A percentile compares a stretch with the other conserved stretches of the same genome.
These are phyloP conservation scores for Macadamia tetraphylla DNA, from an alignment of 164 flowering plant species.

Conservation along the genomic window DNA sequence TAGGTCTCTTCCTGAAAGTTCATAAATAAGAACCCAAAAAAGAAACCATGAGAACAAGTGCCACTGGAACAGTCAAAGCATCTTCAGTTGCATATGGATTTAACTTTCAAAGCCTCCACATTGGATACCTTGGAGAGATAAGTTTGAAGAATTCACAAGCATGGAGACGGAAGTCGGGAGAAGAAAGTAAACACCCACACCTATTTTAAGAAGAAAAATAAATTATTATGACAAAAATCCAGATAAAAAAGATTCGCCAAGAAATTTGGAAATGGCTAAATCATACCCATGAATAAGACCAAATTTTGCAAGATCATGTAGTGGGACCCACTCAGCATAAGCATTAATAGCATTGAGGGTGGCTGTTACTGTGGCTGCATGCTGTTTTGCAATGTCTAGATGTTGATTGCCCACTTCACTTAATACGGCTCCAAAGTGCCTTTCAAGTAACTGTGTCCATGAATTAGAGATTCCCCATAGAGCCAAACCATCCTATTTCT, in stretches of 20 bases:
- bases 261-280: constrained; percentile 9
- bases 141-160: constrained; percentile 97
- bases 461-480: constrained; percentile 6
- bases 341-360: constrained; percentile 88
- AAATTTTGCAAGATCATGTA: constrained; percentile 79
- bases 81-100: not conserved
- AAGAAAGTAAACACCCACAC: constrained; percentile 79
- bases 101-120: not conserved
- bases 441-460: constrained; percentile 60
- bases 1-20: constrained; percentile 72
- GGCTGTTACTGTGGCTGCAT: constrained; percentile 81
- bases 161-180: constrained; percentile 87
- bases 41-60: constrained; percentile 5
- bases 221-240: not conserved
- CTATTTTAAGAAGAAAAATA: constrained; percentile 26
- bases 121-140: constrained; percentile 66
- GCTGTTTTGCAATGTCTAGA: constrained; percentile 78
- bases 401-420: constrained; percentile 70
- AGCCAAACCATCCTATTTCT: not conserved
- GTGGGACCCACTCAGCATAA: constrained; percentile 97
- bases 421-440: constrained; percentile 92
- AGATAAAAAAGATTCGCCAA: not conserved
- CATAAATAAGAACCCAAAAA: constrained; percentile 9
- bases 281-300: constrained; percentile 84
- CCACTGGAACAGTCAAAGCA: not conserved